phyloP scores from a whole-genome alignment of 306 rosid species.

The Casuarina cunninghamiana region DNA sequence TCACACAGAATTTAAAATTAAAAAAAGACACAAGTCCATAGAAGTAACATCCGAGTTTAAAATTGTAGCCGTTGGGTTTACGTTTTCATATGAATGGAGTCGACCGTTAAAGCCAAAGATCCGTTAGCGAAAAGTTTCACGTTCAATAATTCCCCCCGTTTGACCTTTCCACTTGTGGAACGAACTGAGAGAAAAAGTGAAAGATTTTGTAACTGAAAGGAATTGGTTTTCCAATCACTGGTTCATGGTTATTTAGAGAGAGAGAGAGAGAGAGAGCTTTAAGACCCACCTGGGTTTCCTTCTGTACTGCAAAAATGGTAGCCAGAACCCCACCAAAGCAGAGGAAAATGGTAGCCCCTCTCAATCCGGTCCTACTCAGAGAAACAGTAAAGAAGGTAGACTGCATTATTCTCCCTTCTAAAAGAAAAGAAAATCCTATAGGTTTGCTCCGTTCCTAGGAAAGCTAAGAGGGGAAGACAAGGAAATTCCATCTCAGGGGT shows the following conservation, averaged over 20 bases:
- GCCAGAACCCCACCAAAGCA: conserved; percentile 91
- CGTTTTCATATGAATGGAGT: conserved; percentile 35
- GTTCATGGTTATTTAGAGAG: conserved; percentile 34
- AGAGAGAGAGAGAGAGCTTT: conserved; percentile 24
- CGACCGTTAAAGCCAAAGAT: conserved; percentile 80
- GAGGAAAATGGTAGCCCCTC: conserved; percentile 63
- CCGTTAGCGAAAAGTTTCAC: conserved; percentile 35
- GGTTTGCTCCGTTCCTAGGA: background rate
- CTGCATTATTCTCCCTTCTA: background rate
- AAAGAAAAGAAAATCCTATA: background rate
- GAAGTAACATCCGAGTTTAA: background rate
- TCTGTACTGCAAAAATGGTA: conserved; percentile 57
- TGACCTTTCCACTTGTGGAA: conserved; percentile 47
- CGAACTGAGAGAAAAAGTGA: conserved; percentile 39
- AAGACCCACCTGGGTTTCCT: conserved; percentile 47
- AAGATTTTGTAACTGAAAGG: conserved; percentile 23
- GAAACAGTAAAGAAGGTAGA: conserved; percentile 83
- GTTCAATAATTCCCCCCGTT: conserved; percentile 30
- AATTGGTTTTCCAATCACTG: conserved; percentile 35
- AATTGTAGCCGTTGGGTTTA: conserved; percentile 62
- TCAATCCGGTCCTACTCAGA: conserved; percentile 68
- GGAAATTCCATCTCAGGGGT: background rate
- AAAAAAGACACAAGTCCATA: background rate
- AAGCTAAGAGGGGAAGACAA: background rate
- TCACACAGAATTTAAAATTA: background rate